These are phyloP conservation scores for Ascochyta clinopodiicola DNA, from an alignment of 2,329 filamentous ascomycete genomes.

Conservation along the genomic window DNA sequence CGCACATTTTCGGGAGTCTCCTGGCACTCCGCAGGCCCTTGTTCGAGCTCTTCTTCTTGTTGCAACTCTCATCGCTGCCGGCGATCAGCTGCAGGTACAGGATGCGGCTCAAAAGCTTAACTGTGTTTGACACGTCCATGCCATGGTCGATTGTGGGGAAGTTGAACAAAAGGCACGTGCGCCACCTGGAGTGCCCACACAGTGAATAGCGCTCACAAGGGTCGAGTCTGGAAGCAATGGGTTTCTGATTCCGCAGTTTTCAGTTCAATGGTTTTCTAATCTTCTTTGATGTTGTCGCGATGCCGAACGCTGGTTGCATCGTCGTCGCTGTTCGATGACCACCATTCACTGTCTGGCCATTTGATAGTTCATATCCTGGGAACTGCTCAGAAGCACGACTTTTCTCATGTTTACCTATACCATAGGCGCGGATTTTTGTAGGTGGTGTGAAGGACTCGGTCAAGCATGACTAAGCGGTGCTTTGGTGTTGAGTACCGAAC, in stretches of 20 bases:
- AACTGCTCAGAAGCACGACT: not conserved
- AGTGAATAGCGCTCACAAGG: constrained; percentile 12
- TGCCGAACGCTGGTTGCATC: not conserved
- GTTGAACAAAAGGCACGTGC: constrained; percentile 32
- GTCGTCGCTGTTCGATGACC: not conserved
- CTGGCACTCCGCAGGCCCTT: constrained; percentile 11
- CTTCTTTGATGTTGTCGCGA: not conserved
- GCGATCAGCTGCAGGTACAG: constrained; percentile 45
- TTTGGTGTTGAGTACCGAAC: constrained; percentile 9
- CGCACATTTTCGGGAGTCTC: constrained; percentile 41
- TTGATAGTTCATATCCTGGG: not conserved
- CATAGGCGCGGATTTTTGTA: not conserved
- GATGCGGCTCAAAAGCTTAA: constrained; percentile 47
- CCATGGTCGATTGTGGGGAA: constrained; percentile 21
- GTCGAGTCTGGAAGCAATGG: not conserved
- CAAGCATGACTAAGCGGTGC: constrained; percentile 9
- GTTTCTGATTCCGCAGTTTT: not conserved
- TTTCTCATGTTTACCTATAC: no score
- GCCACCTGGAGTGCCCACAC: constrained; percentile 22
- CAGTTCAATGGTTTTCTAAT: not conserved
- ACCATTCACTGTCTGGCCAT: no score
- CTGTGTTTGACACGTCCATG: constrained; percentile 21
- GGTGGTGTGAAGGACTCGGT: not conserved
- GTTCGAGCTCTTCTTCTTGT: constrained; percentile 22
- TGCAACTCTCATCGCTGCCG: constrained; percentile 33